phyloP scores from a whole-genome alignment of 306 rosid genomes.

The Ziziphus jujuba region DNA sequence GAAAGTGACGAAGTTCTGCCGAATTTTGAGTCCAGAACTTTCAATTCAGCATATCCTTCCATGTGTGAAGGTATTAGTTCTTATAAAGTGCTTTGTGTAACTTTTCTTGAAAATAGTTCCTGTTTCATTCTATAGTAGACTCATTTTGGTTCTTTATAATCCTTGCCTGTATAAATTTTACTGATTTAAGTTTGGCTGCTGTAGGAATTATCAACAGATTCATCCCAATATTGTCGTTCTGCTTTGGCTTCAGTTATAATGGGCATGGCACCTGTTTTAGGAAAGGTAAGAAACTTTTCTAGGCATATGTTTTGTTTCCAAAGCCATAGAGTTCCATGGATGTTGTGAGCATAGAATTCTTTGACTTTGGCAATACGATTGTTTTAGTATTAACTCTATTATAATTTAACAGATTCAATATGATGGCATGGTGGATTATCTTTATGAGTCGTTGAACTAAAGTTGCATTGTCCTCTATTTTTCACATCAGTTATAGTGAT shows the following conservation, averaged over 20 bases:
- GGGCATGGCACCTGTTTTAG: constrained; percentile 99
- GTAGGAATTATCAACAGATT: constrained; percentile 95
- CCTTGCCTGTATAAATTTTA: constrained; percentile 7
- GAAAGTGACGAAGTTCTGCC: constrained; percentile 90
- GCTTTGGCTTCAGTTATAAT: constrained; percentile 97
- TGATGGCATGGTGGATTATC: too few relatives aligned
- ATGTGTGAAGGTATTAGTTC: constrained; percentile 76
- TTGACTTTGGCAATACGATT: not conserved
- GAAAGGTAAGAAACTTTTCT: constrained; percentile 61
- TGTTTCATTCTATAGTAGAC: not conserved
- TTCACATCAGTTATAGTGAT: too few relatives aligned
- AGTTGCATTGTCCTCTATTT: too few relatives aligned
- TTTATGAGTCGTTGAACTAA: too few relatives aligned
- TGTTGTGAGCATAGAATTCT: not conserved
- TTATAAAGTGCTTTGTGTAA: constrained; percentile 16
- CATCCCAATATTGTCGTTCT: constrained; percentile 98
- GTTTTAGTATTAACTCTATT: not conserved
- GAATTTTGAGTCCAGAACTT: constrained; percentile 83
- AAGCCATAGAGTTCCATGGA: not conserved
- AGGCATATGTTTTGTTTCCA: not conserved
- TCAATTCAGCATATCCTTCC: constrained; percentile 94
- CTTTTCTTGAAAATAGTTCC: not conserved
- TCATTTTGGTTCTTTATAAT: not conserved
- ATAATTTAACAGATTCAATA: too few relatives aligned
- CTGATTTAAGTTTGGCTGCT: constrained; percentile 8